A percentile compares a stretch with the other conserved stretches of the same genome.
phyloP scores from a whole-genome alignment of 345 rosid species.

The Citrus glauca region DNA sequence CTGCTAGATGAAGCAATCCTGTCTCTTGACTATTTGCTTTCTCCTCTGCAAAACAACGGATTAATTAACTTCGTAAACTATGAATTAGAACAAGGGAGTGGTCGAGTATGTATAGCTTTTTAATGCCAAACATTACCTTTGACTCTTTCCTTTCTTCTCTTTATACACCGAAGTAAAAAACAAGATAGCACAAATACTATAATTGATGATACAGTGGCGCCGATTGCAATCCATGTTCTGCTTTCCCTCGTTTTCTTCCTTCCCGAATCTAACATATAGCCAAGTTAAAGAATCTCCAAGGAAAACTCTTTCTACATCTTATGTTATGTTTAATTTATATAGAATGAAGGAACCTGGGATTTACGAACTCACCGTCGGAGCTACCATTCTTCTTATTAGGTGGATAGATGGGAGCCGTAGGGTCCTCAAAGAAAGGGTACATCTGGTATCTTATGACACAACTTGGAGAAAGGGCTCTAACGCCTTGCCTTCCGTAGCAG shows the following conservation, averaged over 20 bases:
- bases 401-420: not conserved
- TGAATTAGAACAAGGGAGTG: not conserved
- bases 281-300: not conserved
- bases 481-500: not conserved
- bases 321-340: not conserved
- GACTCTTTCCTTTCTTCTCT: conserved; percentile 1
- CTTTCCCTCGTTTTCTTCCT: not conserved
- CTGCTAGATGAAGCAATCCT: not conserved
- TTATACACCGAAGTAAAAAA: not conserved
- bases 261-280: not conserved
- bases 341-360: not conserved
- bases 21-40: not conserved
- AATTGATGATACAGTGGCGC: not conserved
- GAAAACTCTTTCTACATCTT: not conserved
- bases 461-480: conserved; percentile 7
- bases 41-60: not conserved
- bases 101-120: not conserved
- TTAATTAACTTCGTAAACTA: not conserved
- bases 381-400: not conserved
- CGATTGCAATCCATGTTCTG: conserved; percentile 7
- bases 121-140: not conserved
- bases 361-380: not conserved
- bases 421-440: not conserved
- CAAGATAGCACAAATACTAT: not conserved
- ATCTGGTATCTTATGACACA: conserved; percentile 14